Conservation (phyloP, 495 filamentous ascomycete genomes). For the Hypoxylon intermedium region DNA sequence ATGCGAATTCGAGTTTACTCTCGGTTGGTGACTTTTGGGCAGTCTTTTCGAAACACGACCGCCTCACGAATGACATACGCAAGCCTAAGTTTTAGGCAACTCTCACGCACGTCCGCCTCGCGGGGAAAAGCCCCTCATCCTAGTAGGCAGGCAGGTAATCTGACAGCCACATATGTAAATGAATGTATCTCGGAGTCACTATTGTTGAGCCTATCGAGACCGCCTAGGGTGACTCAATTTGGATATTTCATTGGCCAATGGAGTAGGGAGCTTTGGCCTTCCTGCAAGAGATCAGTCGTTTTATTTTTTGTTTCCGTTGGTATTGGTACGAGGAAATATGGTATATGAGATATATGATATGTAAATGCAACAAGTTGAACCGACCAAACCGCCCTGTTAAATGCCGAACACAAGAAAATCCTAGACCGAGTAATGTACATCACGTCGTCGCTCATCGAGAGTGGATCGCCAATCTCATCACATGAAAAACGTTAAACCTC, state of each 20-base stretch:
- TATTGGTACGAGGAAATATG: constrained; percentile 20
- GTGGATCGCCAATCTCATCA: constrained; percentile 12
- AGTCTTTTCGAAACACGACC: constrained; percentile 14
- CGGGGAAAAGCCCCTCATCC: constrained; percentile 8
- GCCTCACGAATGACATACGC: constrained; percentile 24
- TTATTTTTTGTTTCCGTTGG: constrained; percentile 5
- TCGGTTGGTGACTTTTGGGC: constrained; percentile 13
- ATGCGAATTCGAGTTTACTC: constrained; percentile 10
- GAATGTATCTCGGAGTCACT: constrained; percentile 35
- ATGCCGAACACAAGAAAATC: constrained; percentile 14
- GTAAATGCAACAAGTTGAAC: constrained; percentile 24
- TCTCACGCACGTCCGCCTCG: constrained; percentile 14
- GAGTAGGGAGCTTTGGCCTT: constrained; percentile 1
- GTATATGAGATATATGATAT: constrained; percentile 16
- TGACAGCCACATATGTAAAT: constrained; percentile 1
- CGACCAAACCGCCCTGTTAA: constrained; percentile 27
- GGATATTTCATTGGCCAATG: constrained; percentile 32
- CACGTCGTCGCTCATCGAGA: constrained; percentile 25
- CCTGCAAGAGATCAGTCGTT: constrained; percentile 11
- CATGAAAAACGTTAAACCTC: constrained; percentile 66
- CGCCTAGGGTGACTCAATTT: constrained; percentile 29
- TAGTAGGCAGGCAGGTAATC: constrained; percentile 10
- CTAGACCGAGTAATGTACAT: constrained; percentile 28
- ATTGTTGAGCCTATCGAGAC: constrained; percentile 10
- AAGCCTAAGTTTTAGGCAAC: constrained; percentile 20